Evolutionary conservation across 306 rosid genomes (phyloP).

Genomic region (Inga oerstediana): DNA sequence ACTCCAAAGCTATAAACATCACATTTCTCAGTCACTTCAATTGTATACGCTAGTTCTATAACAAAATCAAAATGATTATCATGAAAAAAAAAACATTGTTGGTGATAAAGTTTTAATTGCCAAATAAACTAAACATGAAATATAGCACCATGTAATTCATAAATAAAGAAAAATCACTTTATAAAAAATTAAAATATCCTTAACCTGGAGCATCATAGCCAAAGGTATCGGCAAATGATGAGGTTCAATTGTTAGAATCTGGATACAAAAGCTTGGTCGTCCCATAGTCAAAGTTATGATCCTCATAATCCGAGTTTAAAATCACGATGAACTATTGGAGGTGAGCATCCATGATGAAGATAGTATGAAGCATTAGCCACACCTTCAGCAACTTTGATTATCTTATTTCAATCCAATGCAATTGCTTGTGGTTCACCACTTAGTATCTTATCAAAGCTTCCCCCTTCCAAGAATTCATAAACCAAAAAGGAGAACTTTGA

Average conservation of each 20-base stretch:
- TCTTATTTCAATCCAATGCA: too few species aligned
- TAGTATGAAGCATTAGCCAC: too few species aligned
- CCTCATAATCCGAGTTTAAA: too few species aligned
- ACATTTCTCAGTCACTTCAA: slow-evolving; percentile 12
- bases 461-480: slow-evolving; percentile 6
- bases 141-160: too few species aligned
- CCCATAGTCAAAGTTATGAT: too few species aligned
- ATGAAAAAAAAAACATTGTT: background rate
- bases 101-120: background rate
- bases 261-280: background rate
- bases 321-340: too few species aligned
- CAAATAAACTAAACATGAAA: background rate
- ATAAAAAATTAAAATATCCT: background rate
- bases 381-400: too few species aligned
- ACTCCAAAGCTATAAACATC: background rate
- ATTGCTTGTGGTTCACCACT: too few species aligned
- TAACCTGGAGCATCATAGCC: slow-evolving; percentile 12
- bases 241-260: background rate
- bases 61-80: background rate
- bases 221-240: slow-evolving; percentile 23
- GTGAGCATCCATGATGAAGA: too few species aligned
- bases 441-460: slow-evolving; percentile 12
- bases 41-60: slow-evolving; percentile 19
- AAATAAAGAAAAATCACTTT: too few species aligned
- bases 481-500: background rate